Base-by-base conservation (phyloP, 2,329 filamentous ascomycete genomes). In the Fusarium verrucosum region DNA sequence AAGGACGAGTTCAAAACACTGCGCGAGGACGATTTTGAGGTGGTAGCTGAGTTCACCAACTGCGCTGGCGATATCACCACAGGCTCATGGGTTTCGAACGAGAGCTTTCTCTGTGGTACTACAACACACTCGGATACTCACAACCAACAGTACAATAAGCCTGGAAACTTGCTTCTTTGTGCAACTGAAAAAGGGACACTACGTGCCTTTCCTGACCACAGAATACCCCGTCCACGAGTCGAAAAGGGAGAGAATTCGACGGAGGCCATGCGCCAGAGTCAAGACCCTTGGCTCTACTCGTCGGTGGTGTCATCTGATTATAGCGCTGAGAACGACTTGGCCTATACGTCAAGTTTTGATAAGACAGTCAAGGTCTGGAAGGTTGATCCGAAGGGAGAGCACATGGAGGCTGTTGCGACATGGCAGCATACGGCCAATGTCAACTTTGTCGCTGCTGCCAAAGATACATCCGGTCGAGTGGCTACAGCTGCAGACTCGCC, bases 101-200 rank as follows among this genome's bases (percentile, higher is more conserved):
- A 79, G n/a, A 76, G 77, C 16, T 85, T 89, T 47, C 70, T 89
- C n/a, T 87, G 85, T 62, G 87, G 87, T 30, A 86, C 87, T 0
- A 87, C 85, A 0, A 83, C 84, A 1, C 87, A 89, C 73, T 88
- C 85, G 1, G 87, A 89, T 65, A 75, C 79, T 0, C 84, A 87
- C 37, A 89, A 89, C 55, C 86, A 88, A 68, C 86, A 89, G 61
- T 89, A 89, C 69, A 89, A 89, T 66, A 88, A 85, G 65, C 82
- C 84, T 0, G 87, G 87, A 1, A 89, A 89, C 66, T 73, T 89
- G 10, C 75, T 86, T 2, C 73, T 89, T 2, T 87, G 84, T 8
- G 87, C 84, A 0, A 76, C 79, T 1, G 66, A 58, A 1, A 67
- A 71, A 2, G 79, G 81, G 1, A 80, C 77, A 0, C 71, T 89